Conservation (phyloP, 148 eudicot species). For the Diospyros lotus region DNA sequence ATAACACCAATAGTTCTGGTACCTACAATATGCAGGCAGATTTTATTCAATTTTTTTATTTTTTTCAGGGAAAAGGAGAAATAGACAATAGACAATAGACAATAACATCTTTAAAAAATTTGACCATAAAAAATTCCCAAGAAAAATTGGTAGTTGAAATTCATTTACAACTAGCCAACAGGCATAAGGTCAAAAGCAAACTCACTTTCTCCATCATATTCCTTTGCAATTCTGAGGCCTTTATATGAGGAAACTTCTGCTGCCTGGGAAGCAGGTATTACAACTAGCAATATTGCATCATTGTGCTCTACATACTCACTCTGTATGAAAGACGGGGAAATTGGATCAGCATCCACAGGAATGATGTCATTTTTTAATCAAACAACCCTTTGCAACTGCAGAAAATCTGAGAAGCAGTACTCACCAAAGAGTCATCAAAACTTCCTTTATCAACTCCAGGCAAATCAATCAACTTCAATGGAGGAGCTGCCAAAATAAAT, state of each 20-base stretch:
- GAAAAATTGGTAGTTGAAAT: not conserved
- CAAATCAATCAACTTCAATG: slow-evolving; percentile 84
- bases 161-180: slow-evolving; percentile 8
- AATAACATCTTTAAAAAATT: not conserved
- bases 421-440: slow-evolving; percentile 87
- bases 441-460: slow-evolving; percentile 95
- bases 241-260: slow-evolving; percentile 81
- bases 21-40: slow-evolving; percentile 38
- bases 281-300: slow-evolving; percentile 86
- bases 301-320: slow-evolving; percentile 78
- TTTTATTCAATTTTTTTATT: not conserved
- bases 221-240: slow-evolving; percentile 90
- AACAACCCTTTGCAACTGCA: not conserved
- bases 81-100: not conserved
- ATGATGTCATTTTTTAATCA: not conserved
- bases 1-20: slow-evolving; percentile 95
- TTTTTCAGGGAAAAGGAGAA: too few species aligned
- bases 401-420: slow-evolving; percentile 21
- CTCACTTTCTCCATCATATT: slow-evolving; percentile 84
- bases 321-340: slow-evolving; percentile 35
- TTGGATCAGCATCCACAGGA: slow-evolving; percentile 17
- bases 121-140: not conserved
- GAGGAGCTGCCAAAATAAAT: slow-evolving; percentile 62
- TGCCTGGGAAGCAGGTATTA: slow-evolving; percentile 86
- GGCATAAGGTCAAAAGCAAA: slow-evolving; percentile 17